phyloP scores from a whole-genome alignment of 78 protist genomes.

The Planoprotostelium fungivorum region DNA sequence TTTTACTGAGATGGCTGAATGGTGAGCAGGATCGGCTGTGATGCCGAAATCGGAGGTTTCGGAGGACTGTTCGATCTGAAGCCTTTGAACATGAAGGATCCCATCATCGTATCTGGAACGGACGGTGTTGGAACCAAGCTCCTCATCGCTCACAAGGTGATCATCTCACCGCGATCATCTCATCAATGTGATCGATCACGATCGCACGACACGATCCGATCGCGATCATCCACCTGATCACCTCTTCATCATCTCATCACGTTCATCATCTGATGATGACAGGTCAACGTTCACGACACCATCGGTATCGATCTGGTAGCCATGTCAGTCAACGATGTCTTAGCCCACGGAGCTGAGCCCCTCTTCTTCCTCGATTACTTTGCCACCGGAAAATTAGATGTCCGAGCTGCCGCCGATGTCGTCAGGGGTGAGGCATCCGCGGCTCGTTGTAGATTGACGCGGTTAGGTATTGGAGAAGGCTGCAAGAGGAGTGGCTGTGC shows the following conservation, averaged over 20 bases:
- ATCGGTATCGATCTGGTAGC: conserved; percentile 88
- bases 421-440: conserved; percentile 10
- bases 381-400: conserved; percentile 78
- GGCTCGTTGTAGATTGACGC: neutral
- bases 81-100: conserved; percentile 75
- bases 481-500: conserved; percentile 74
- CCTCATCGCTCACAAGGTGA: conserved; percentile 65
- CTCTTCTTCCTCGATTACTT: conserved; percentile 88
- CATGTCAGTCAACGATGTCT: conserved; percentile 85
- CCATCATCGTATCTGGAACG: conserved; percentile 80
- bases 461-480: conserved; percentile 67
- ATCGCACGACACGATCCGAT: conserved; percentile 39
- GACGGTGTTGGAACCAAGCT: conserved; percentile 93
- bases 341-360: conserved; percentile 89
- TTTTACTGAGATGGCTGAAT: neutral
- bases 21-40: conserved; percentile 56
- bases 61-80: conserved; percentile 80
- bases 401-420: conserved; percentile 57
- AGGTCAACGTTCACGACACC: conserved; percentile 23
- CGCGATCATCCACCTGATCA: too few relatives aligned
- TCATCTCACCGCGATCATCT: too few relatives aligned
- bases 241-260: too few relatives aligned
- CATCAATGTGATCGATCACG: too few relatives aligned
- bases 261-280: too few relatives aligned
- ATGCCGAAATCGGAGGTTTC: conserved; percentile 81